These are phyloP conservation scores for Ustilago tritici DNA, from an alignment of 1,284 basidiomycete genomes.

Conservation along the genomic window DNA sequence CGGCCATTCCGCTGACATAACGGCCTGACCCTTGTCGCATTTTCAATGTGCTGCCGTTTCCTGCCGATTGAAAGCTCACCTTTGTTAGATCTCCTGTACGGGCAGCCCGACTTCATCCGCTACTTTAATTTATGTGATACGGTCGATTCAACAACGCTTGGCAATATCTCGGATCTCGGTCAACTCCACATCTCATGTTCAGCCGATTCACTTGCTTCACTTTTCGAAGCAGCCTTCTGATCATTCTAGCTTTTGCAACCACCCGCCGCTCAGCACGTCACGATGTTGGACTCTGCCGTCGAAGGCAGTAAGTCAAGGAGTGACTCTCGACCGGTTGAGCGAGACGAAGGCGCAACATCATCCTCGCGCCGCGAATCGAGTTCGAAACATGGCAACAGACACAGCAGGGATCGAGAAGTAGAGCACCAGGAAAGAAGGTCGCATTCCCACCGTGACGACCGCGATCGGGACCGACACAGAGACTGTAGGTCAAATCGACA, in stretches of 20 bases:
- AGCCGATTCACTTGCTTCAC: background rate
- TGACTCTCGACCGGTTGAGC: background rate
- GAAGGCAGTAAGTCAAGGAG: background rate
- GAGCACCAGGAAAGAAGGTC: constrained; percentile 14
- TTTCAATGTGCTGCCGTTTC: constrained; percentile 23
- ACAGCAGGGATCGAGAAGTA: constrained; percentile 8
- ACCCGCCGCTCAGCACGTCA: background rate
- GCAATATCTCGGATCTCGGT: background rate
- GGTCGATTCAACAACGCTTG: background rate
- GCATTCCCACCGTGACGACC: constrained; percentile 13
- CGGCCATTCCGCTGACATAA: constrained; percentile 30
- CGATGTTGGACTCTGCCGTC: constrained; percentile 14
- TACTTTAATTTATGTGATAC: background rate
- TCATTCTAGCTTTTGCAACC: background rate
- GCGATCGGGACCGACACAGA: constrained; percentile 5
- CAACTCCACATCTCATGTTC: constrained; percentile 1
- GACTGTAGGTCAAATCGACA: background rate
- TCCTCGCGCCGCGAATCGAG: constrained; percentile 15
- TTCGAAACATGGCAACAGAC: constrained; percentile 16
- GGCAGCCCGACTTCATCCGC: constrained; percentile 12
- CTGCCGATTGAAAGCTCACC: constrained; percentile 3
- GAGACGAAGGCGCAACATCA: background rate
- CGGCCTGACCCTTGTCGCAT: constrained; percentile 20
- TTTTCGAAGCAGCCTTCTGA: background rate
- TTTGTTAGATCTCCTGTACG: background rate